Conservation (phyloP, 371 early-diverging fungal genomes). For the Batrachochytrium dendrobatidis region DNA sequence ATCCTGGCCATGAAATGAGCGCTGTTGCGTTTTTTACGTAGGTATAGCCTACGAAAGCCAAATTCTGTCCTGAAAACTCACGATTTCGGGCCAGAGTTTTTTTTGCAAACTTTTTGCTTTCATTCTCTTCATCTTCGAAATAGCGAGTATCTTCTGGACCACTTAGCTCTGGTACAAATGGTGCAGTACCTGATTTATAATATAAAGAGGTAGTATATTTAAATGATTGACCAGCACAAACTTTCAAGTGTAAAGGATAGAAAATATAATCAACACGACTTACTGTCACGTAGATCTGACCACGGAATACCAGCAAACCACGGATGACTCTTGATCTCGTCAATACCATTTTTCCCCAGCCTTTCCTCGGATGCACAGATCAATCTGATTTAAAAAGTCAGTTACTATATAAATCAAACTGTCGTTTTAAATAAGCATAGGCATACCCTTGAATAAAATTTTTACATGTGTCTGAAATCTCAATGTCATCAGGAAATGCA, state of each 20-base stretch:
- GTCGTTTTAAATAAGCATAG: neutral
- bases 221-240: neutral
- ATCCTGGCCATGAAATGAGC: neutral
- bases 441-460: constrained; percentile 38
- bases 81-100: constrained; percentile 37
- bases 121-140: constrained; percentile 70
- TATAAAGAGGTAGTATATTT: neutral
- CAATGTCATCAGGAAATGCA: constrained; percentile 38
- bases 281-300: constrained; percentile 16
- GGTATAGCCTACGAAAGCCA: constrained; percentile 82
- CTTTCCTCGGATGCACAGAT: constrained; percentile 65
- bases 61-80: constrained; percentile 62
- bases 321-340: constrained; percentile 71
- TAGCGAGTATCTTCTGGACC: constrained; percentile 81
- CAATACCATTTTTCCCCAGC: constrained; percentile 59
- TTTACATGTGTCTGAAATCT: constrained; percentile 25
- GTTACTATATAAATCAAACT: neutral
- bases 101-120: constrained; percentile 53
- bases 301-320: constrained; percentile 82
- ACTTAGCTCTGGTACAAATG: constrained; percentile 73
- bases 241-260: too few species aligned
- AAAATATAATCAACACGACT: too few species aligned
- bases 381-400: constrained; percentile 20
- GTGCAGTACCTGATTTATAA: constrained; percentile 58
- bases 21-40: constrained; percentile 41